A percentile compares a stretch with the other conserved stretches of the same genome.
Evolutionary conservation across 139 green algal genomes (phyloP).

Genomic region (Yamagishiella unicocca): DNA sequence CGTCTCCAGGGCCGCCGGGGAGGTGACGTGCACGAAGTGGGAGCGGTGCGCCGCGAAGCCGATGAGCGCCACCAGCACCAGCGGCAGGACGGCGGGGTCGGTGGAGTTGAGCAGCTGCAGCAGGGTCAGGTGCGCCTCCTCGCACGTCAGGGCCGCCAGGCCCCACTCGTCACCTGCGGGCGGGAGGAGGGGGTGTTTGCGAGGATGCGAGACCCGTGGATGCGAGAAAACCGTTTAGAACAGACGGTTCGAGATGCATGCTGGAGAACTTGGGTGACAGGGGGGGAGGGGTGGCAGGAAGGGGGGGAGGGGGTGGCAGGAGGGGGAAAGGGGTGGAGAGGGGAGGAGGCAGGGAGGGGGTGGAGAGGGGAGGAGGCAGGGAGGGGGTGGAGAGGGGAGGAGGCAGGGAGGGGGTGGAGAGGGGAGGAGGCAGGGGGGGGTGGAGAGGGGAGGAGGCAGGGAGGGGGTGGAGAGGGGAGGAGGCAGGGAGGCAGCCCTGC

Average conservation of each 20-base stretch:
- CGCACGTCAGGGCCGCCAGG: constrained; percentile 38
- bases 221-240: too few relatives aligned
- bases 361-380: too few relatives aligned
- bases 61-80: constrained; percentile 65
- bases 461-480: too few relatives aligned
- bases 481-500: too few relatives aligned
- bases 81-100: constrained; percentile 62
- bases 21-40: constrained; percentile 45
- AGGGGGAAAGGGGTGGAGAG: not conserved
- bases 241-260: too few relatives aligned
- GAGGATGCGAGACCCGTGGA: too few relatives aligned
- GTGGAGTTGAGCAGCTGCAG: constrained; percentile 57
- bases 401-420: too few relatives aligned
- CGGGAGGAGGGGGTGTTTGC: not conserved
- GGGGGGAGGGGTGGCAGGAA: not conserved
- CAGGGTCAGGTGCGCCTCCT: constrained; percentile 53
- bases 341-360: not conserved
- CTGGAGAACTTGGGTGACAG: too few relatives aligned
- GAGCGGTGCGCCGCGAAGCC: constrained; percentile 57
- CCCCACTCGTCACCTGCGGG: constrained; percentile 52
- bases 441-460: too few relatives aligned
- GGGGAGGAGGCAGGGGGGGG: too few relatives aligned
- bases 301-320: not conserved
- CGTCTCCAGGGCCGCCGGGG: constrained; percentile 50
- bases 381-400: too few relatives aligned